Evolutionary conservation across 2,329 filamentous ascomycete genomes (phyloP).

Genomic region (Graphilbum ipis-grandicollis): DNA sequence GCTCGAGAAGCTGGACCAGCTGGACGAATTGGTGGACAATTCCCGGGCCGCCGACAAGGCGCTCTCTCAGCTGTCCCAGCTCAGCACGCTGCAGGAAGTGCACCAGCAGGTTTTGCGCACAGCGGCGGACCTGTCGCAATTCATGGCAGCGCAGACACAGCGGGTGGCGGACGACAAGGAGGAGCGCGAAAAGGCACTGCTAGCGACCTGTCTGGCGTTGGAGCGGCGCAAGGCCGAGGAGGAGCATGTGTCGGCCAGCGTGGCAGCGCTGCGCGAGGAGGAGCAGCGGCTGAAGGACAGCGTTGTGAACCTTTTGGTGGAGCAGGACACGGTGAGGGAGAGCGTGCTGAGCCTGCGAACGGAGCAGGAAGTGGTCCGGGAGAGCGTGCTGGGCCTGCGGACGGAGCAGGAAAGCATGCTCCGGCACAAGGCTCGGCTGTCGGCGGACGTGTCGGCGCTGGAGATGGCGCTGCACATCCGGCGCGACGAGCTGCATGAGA

Average conservation of each 20-base stretch:
- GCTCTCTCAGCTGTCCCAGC: slow-evolving; percentile 53
- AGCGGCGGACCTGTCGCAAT: slow-evolving; percentile 67
- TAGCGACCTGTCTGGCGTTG: slow-evolving; percentile 64
- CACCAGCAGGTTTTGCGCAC: slow-evolving; percentile 75
- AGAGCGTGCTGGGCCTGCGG: slow-evolving; percentile 41
- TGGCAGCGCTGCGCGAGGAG: slow-evolving; percentile 28
- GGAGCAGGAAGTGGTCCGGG: slow-evolving; percentile 35
- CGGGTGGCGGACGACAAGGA: slow-evolving; percentile 63
- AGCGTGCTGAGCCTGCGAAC: slow-evolving; percentile 27
- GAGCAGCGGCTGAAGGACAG: slow-evolving; percentile 35
- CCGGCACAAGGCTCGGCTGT: slow-evolving; percentile 62
- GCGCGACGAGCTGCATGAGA: slow-evolving; percentile 75
- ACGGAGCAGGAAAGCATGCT: slow-evolving; percentile 59
- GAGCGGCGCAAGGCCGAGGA: slow-evolving; percentile 56
- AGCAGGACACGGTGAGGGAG: slow-evolving; percentile 52
- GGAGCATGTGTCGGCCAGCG: slow-evolving; percentile 39
- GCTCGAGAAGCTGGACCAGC: slow-evolving; percentile 41
- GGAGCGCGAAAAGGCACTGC: slow-evolving; percentile 58
- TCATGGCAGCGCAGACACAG: slow-evolving; percentile 60
- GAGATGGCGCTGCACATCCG: slow-evolving; percentile 81
- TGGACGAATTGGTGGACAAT: slow-evolving; percentile 42
- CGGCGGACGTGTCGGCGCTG: slow-evolving; percentile 74
- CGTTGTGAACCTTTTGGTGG: slow-evolving; percentile 42
- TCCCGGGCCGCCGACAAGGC: slow-evolving; percentile 48
- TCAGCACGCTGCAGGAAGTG: slow-evolving; percentile 75